Conservation (phyloP, 2,329 filamentous ascomycete species). For the Colletotrichum sp. region DNA sequence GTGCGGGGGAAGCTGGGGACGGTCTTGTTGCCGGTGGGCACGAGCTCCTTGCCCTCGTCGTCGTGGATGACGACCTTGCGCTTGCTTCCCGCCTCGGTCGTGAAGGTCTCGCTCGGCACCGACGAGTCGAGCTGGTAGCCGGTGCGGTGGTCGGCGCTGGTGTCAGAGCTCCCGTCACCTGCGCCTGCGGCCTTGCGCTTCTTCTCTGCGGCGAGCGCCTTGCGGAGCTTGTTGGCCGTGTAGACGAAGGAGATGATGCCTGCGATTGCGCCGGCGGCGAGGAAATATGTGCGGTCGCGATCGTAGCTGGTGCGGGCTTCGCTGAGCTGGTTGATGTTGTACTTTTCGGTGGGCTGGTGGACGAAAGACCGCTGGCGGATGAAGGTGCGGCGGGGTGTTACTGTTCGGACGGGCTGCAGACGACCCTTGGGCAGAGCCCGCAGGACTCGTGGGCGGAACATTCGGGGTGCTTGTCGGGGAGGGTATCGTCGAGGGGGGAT, state of each 20-base stretch:
- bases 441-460: constrained; percentile 32
- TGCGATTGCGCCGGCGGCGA: constrained; percentile 54
- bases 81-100: constrained; percentile 52
- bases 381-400: constrained; percentile 36
- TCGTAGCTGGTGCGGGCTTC: constrained; percentile 54
- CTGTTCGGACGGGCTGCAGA: constrained; percentile 16
- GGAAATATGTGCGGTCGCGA: constrained; percentile 54
- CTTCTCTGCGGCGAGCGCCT: constrained; percentile 39
- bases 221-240: constrained; percentile 56
- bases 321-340: constrained; percentile 55
- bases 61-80: constrained; percentile 68
- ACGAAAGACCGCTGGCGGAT: constrained; percentile 27
- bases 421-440: constrained; percentile 28
- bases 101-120: constrained; percentile 50
- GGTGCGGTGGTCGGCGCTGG: not conserved
- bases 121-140: constrained; percentile 45
- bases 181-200: constrained; percentile 20
- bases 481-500: not conserved
- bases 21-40: constrained; percentile 81
- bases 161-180: constrained; percentile 22
- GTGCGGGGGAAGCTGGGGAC: constrained; percentile 80
- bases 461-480: constrained; percentile 7
- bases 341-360: constrained; percentile 47
- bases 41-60: constrained; percentile 73
- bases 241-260: constrained; percentile 56